These are phyloP conservation scores for Psilocybe tampanensis DNA, from an alignment of 768 basidiomycete genomes.

Conservation along the genomic window DNA sequence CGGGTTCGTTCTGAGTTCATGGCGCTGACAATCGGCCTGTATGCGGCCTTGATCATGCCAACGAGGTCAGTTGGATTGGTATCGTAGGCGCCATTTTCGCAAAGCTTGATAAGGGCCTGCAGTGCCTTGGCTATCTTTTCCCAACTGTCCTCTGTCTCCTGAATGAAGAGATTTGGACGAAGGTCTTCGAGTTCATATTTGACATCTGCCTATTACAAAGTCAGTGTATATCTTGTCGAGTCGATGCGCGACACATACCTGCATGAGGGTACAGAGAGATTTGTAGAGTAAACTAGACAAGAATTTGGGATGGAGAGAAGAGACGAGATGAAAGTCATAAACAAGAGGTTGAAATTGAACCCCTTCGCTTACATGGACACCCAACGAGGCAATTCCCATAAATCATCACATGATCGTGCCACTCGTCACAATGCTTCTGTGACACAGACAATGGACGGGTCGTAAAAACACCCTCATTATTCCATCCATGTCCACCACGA, in stretches of 20 bases:
- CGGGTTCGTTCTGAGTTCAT: conserved; percentile 76
- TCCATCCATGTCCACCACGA: too few relatives aligned
- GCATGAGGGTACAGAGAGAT: background rate
- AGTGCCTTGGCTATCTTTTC: conserved; percentile 62
- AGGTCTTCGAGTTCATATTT: conserved; percentile 43
- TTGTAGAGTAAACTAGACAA: background rate
- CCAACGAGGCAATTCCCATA: background rate
- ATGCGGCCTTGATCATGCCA: conserved; percentile 48
- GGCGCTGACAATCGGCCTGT: conserved; percentile 56
- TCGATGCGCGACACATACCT: background rate
- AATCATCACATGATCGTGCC: background rate
- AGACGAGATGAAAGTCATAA: background rate
- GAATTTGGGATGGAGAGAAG: background rate
- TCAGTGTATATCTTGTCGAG: background rate
- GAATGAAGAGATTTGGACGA: conserved; percentile 39
- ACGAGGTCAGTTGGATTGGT: conserved; percentile 51
- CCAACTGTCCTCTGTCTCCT: conserved; percentile 84
- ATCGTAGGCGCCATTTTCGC: conserved; percentile 54
- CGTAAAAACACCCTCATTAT: too few relatives aligned
- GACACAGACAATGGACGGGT: too few relatives aligned
- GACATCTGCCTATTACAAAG: conserved; percentile 12
- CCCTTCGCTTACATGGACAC: background rate
- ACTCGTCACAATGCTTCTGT: background rate
- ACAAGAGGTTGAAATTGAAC: background rate
- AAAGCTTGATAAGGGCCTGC: conserved; percentile 45